Percentiles rank a stretch among this genome's conserved stretches.
phyloP scores from a whole-genome alignment of 768 basidiomycete species.

The Mycena sanguinolenta region DNA sequence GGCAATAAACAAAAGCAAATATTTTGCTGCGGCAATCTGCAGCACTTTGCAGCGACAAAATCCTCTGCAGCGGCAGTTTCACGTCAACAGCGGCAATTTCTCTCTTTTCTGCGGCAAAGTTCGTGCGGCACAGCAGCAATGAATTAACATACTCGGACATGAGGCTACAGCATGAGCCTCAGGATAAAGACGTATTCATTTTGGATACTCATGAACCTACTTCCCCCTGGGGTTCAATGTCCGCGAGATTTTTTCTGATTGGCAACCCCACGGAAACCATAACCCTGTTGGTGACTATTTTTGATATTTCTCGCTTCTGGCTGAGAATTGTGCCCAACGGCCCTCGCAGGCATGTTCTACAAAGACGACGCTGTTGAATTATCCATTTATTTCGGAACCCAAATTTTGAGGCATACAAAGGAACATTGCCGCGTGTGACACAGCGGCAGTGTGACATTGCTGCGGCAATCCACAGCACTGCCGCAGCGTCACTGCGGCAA shows the following conservation, averaged over 20 bases:
- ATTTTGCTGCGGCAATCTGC: no score
- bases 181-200: no score
- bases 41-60: no score
- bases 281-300: background rate
- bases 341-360: background rate
- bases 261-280: background rate
- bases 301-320: background rate
- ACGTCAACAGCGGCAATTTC: no score
- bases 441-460: background rate
- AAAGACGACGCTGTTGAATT: background rate
- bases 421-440: conserved; percentile 1
- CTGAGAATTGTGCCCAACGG: background rate
- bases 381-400: background rate
- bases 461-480: background rate
- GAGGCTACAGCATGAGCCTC: no score
- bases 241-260: background rate
- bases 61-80: no score
- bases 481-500: background rate
- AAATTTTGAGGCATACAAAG: background rate
- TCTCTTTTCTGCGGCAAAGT: no score
- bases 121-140: no score
- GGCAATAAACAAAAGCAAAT: no score
- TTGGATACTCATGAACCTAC: no score
- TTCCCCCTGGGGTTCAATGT: background rate
- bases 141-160: no score